phyloP scores from a whole-genome alignment of 805 yeast genomes.

The Suhomyces prunicola region DNA sequence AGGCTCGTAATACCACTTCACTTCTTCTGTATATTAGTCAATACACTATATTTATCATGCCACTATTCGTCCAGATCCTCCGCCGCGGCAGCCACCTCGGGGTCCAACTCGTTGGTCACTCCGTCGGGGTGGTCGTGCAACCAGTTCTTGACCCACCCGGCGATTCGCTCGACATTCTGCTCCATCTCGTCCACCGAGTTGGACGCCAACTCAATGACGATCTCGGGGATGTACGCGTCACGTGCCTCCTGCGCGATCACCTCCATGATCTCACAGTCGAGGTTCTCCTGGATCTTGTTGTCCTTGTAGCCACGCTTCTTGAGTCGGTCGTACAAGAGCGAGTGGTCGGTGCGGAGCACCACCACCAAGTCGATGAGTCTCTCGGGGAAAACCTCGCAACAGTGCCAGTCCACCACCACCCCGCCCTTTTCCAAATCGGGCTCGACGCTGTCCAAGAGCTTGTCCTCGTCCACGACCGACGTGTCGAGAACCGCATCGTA shows the following conservation, averaged over 20 bases:
- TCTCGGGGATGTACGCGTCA: constrained; percentile 73
- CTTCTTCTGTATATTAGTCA: background rate
- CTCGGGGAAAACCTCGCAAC: constrained; percentile 93
- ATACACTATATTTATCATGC: background rate
- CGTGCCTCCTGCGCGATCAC: constrained; percentile 82
- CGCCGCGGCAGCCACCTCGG: constrained; percentile 11
- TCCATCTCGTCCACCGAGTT: constrained; percentile 75
- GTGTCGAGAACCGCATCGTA: constrained; percentile 84
- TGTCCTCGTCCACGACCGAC: constrained; percentile 89
- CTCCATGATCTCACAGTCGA: constrained; percentile 97
- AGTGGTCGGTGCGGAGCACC: constrained; percentile 77
- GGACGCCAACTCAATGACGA: constrained; percentile 77
- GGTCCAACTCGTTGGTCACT: constrained; percentile 28
- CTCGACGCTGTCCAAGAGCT: constrained; percentile 76
- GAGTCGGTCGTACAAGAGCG: constrained; percentile 70
- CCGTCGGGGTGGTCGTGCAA: constrained; percentile 44
- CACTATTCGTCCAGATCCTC: constrained; percentile 12
- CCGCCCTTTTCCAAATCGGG: constrained; percentile 82
- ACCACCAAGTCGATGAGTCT: constrained; percentile 87
- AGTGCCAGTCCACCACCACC: constrained; percentile 93
- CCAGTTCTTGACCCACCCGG: constrained; percentile 78
- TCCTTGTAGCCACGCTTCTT: constrained; percentile 74
- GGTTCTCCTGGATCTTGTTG: constrained; percentile 80
- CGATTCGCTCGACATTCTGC: constrained; percentile 73
- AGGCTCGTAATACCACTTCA: background rate